Percentiles rank a stretch among this genome's conserved stretches.
phyloP scores from a whole-genome alignment of 2,329 filamentous ascomycete species.

The Plenodomus tracheiphilus region DNA sequence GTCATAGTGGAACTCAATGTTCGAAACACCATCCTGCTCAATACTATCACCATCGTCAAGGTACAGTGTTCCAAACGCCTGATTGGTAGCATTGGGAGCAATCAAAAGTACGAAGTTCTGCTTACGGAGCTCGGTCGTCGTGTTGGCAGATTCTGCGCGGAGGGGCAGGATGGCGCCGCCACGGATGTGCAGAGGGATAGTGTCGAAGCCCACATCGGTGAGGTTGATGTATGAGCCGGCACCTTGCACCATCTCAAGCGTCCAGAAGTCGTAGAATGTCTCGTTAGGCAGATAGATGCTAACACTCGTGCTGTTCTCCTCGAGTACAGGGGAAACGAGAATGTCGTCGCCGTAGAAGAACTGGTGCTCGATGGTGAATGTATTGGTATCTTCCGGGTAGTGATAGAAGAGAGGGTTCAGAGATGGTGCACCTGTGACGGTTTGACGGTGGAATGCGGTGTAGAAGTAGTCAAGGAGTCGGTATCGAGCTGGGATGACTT shows the following conservation, averaged over 20 bases:
- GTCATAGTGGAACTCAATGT: slow-evolving; percentile 64
- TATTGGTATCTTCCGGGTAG: slow-evolving; percentile 62
- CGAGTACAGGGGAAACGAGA: slow-evolving; percentile 60
- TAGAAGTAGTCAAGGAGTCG: slow-evolving; percentile 76
- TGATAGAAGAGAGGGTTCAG: slow-evolving; percentile 72
- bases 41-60: slow-evolving; percentile 75
- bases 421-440: slow-evolving; percentile 63
- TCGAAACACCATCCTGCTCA: slow-evolving; percentile 59
- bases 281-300: slow-evolving; percentile 61
- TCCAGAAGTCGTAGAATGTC: slow-evolving; percentile 64
- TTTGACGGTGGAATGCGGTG: slow-evolving; percentile 67
- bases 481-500: slow-evolving; percentile 71
- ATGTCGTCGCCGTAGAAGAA: slow-evolving; percentile 63
- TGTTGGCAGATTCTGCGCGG: slow-evolving; percentile 60
- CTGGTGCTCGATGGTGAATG: slow-evolving; percentile 56
- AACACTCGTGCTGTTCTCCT: slow-evolving; percentile 57
- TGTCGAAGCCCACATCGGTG: slow-evolving; percentile 52
- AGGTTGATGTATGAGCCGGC: slow-evolving; percentile 51
- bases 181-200: slow-evolving; percentile 67
- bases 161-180: slow-evolving; percentile 67
- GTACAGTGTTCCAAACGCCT: slow-evolving; percentile 70
- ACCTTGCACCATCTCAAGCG: slow-evolving; percentile 53
- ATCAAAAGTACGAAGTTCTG: slow-evolving; percentile 74
- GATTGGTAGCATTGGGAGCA: slow-evolving; percentile 64
- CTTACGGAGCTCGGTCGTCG: slow-evolving; percentile 64